Evolutionary conservation across 192 early-diverging fungal genomes (phyloP), one percentile per base, ranked within the genome.

Genomic region (Powellomyces hirtus): DNA sequence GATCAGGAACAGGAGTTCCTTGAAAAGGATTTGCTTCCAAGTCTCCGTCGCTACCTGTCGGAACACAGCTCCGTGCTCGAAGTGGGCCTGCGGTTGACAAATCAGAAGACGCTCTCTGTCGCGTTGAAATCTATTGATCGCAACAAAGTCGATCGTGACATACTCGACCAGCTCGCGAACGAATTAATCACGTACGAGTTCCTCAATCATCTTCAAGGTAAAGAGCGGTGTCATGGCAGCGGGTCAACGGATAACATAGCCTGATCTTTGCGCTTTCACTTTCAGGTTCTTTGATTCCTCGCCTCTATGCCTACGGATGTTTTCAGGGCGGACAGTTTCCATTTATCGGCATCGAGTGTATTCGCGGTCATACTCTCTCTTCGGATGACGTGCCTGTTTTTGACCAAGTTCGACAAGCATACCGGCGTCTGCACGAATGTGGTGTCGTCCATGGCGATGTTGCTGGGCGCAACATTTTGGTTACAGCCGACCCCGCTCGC

Each of bases 131-230:
- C 18, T 18, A 42, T 42, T 18, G 40, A 42, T 42, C 40, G 40
- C 10, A 42, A 42, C 40, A 42, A 42, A 18, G 40, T 18, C 40
- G 40, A 42, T 42, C 5, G 14, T 4, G 61, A 62, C 40, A 30
- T 62, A 8, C 4, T 35, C 38, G 40, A 45, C 20, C 38, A 62
- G 40, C n/a, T 62, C 4, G 16, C 6, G 4, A 62, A 16, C 35
- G 61, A 62, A 45, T 27, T 62, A 27, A 30, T 26, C 42, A 30
- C 40, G 14, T 62, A 62, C 40, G n/a, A 10, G 4, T 45, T 20
- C 13, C 35, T 62, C 10, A 4, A 6, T 4, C 38, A 45, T 27
- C 40, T 62, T 4, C 61, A 62, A 62, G 61, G 61, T 62, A 62
- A 44, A 18, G n/a, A n/a, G n/a, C n/a, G n/a, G n/a, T n/a, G n/a